These are phyloP conservation scores for Cytidiella melzeri DNA, from an alignment of 768 basidiomycete genomes.

Conservation along the genomic window DNA sequence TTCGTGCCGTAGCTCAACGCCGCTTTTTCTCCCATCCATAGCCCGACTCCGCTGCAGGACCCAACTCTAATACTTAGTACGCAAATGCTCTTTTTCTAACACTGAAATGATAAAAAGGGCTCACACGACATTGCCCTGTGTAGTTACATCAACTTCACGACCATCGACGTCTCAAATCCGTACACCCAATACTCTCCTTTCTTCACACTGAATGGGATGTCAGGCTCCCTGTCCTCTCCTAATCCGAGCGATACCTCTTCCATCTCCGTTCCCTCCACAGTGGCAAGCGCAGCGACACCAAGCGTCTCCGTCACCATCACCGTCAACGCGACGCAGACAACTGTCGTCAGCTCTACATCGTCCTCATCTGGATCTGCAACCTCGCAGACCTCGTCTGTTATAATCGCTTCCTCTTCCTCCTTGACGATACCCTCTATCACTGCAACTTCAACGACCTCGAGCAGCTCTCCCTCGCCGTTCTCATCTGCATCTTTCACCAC, in stretches of 20 bases:
- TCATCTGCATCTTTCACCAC: too few relatives aligned
- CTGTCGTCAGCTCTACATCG: slow-evolving; percentile 1
- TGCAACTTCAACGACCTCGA: too few relatives aligned
- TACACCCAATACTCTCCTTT: slow-evolving; percentile 37
- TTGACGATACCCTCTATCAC: too few relatives aligned
- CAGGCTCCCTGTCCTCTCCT: slow-evolving; percentile 48
- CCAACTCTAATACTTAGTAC: slow-evolving; percentile 54
- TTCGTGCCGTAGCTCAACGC: neutral
- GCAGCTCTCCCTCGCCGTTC: too few relatives aligned
- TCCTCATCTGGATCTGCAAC: neutral
- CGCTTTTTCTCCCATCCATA: too few relatives aligned
- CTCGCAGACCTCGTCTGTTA: too few relatives aligned
- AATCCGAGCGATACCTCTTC: slow-evolving; percentile 42
- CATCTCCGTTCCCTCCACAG: slow-evolving; percentile 32
- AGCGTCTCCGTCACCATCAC: slow-evolving; percentile 27
- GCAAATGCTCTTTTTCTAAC: slow-evolving; percentile 17
- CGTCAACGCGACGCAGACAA: slow-evolving; percentile 27
- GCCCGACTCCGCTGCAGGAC: slow-evolving; percentile 52
- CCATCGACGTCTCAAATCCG: slow-evolving; percentile 26
- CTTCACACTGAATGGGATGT: slow-evolving; percentile 58
- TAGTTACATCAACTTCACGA: slow-evolving; percentile 59
- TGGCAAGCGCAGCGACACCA: slow-evolving; percentile 20
- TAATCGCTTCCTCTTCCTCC: too few relatives aligned
- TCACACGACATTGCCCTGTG: slow-evolving; percentile 3
- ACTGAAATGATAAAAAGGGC: neutral